Base-by-base conservation (phyloP, 257 asterid species). In the Echium plantagineum region DNA sequence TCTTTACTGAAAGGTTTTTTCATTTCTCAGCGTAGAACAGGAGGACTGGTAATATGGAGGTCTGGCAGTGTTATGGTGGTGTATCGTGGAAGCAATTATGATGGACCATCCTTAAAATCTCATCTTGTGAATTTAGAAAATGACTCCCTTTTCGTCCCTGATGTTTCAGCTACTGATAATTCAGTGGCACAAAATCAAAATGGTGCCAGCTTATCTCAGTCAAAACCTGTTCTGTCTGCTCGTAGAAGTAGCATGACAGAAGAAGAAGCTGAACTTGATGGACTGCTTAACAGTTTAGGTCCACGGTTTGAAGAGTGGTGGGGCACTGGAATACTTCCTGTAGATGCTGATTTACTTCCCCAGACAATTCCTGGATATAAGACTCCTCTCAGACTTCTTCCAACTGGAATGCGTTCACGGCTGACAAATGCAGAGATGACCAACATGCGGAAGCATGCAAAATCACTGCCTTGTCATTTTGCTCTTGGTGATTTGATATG, bases 281-380 rank as follows among this genome's bases (percentile, higher is more conserved):
- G 56, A 59, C 73, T 85, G 53, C 80, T 91, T 71, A 94, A 84
- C 74, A 94, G 94, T 70, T 81, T 91, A 72, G 98, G 97, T 55
- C 97, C 95, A 66, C 85, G 97, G 49, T 91, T 84, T 67, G 97
- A 91, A 68, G 95, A 91, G 60, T 91, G 98, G 98, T 91, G 98
- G 98, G 98, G 98, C 63, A 91, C 90, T n/a, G 98, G 98, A 57
- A 76, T 88, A 55, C 94, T 85, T 75, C 98, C 98, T 62, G 94
- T 91, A 59, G 97, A 91, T 73, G 98, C 97, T 65, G 98, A 91
- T 80, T 78, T 81, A 70, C 98, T 91, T 70, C 97, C 95, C 70
- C 94, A 62, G 75, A 77, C 85, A 60, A 67, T 91, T 77, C 83
- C 87, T 22, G 98, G 94, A 71, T 91, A 88, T 57, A 91, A 82